Conservation (phyloP, 2,329 filamentous ascomycete species). For the Alternaria sp. region DNA sequence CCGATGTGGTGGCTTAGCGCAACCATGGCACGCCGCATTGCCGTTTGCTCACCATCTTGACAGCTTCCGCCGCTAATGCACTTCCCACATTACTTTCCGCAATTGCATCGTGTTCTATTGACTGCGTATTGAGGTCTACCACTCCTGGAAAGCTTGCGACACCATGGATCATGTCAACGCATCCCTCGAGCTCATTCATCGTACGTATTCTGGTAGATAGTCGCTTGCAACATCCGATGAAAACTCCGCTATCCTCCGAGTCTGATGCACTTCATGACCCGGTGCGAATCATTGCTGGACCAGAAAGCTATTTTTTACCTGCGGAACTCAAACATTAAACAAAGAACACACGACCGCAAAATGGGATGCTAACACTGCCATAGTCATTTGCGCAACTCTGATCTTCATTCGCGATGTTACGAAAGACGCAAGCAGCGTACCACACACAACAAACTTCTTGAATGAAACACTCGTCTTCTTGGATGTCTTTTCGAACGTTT, state of each 20-base stretch:
- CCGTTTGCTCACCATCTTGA: constrained; percentile 1
- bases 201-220: constrained; percentile 3
- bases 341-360: not conserved
- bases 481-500: constrained; percentile 24
- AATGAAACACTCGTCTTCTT: constrained; percentile 20
- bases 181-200: constrained; percentile 20
- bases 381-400: constrained; percentile 24
- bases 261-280: not conserved
- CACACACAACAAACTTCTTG: constrained; percentile 9
- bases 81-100: not conserved
- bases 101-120: not conserved
- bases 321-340: not conserved
- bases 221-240: not conserved
- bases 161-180: constrained; percentile 17
- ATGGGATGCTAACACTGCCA: constrained; percentile 4
- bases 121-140: not conserved
- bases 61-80: constrained; percentile 6
- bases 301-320: not conserved
- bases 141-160: not conserved
- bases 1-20: constrained; percentile 3
- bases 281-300: not conserved
- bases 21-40: constrained; percentile 2
- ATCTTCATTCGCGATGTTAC: constrained; percentile 28
- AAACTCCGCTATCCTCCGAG: not conserved
- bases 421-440: constrained; percentile 7